Evolutionary conservation across 192 early-diverging fungal genomes (phyloP).

Genomic region (Gamsiella multidivaricata): DNA sequence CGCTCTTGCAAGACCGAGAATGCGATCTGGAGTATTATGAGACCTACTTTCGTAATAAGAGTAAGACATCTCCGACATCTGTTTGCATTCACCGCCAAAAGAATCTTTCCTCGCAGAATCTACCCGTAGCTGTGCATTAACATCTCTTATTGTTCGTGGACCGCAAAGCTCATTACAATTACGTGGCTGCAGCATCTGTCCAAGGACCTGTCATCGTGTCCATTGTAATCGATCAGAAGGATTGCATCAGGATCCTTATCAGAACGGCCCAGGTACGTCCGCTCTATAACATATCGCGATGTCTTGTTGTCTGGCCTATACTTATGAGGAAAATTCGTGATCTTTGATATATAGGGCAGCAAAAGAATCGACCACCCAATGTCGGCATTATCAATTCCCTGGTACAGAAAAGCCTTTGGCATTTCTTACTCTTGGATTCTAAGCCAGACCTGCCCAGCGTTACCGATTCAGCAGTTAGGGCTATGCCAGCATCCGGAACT

Average conservation of each 20-base stretch:
- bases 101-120: too few relatives aligned
- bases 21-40: conserved; percentile 76
- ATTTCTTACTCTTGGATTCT: conserved; percentile 56
- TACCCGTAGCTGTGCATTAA: conserved; percentile 57
- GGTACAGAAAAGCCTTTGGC: conserved; percentile 57
- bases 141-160: not conserved
- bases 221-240: conserved; percentile 21
- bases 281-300: too few relatives aligned
- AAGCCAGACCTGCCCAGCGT: conserved; percentile 54
- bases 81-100: too few relatives aligned
- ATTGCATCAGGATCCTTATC: conserved; percentile 25
- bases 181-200: conserved; percentile 55
- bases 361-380: conserved; percentile 64
- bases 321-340: too few relatives aligned
- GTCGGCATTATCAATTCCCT: conserved; percentile 53
- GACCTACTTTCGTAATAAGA: conserved; percentile 71
- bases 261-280: conserved; percentile 35
- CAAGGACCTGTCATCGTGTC: conserved; percentile 40
- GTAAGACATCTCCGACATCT: too few relatives aligned
- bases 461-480: conserved; percentile 60
- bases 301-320: too few relatives aligned
- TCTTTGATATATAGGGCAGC: conserved; percentile 67
- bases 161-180: conserved; percentile 61
- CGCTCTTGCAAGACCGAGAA: conserved; percentile 75
- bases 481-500: conserved; percentile 64